These are phyloP conservation scores for Aspergillus floridensis DNA, from an alignment of 2,329 filamentous ascomycete genomes.

Conservation along the genomic window DNA sequence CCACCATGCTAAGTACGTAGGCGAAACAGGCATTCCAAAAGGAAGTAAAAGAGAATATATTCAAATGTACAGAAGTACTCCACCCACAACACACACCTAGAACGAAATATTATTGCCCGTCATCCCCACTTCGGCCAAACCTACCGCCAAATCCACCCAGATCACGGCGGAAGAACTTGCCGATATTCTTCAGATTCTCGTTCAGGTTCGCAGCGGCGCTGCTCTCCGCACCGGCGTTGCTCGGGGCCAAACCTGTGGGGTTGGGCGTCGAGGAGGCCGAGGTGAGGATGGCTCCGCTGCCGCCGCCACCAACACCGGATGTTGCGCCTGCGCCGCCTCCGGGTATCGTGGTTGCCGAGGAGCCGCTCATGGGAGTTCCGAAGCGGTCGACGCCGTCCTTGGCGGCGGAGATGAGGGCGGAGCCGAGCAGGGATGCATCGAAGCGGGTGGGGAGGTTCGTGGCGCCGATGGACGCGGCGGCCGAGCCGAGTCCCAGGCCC, in stretches of 20 bases:
- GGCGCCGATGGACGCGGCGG: slow-evolving; percentile 43
- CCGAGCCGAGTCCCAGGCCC: slow-evolving; percentile 47
- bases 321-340: background rate
- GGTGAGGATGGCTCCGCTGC: slow-evolving; percentile 28
- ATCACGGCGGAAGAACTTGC: slow-evolving; percentile 92
- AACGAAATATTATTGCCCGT: slow-evolving; percentile 12
- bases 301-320: slow-evolving; percentile 22
- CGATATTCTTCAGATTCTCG: slow-evolving; percentile 91
- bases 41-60: background rate
- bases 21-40: background rate
- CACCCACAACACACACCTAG: background rate
- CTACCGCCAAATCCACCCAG: slow-evolving; percentile 71
- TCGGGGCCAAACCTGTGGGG: slow-evolving; percentile 25
- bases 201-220: slow-evolving; percentile 69
- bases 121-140: slow-evolving; percentile 56
- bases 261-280: slow-evolving; percentile 22
- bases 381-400: slow-evolving; percentile 78
- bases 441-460: slow-evolving; percentile 60
- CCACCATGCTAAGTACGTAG: too few relatives aligned
- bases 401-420: slow-evolving; percentile 83
- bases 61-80: background rate
- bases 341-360: slow-evolving; percentile 28
- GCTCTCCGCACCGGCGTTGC: slow-evolving; percentile 23
- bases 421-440: slow-evolving; percentile 78
- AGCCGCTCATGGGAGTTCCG: slow-evolving; percentile 57